These are phyloP conservation scores for Tricholoma saponaceum DNA, from an alignment of 768 basidiomycete genomes.

Conservation along the genomic window DNA sequence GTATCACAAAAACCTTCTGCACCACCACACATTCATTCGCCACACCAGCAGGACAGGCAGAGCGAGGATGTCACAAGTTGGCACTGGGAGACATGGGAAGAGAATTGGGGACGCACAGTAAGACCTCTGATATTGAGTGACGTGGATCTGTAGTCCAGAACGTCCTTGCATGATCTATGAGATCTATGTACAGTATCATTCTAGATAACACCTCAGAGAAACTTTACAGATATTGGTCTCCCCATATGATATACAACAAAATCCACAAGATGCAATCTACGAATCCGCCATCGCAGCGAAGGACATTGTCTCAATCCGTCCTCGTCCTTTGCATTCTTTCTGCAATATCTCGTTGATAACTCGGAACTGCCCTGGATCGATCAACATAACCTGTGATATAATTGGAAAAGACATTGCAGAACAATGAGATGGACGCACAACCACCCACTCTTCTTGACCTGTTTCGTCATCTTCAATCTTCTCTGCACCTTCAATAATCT, in stretches of 20 bases:
- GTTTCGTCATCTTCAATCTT: slow-evolving; percentile 82
- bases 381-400: slow-evolving; percentile 69
- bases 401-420: not conserved
- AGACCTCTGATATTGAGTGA: slow-evolving; percentile 47
- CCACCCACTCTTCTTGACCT: slow-evolving; percentile 76
- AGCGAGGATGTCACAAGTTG: slow-evolving; percentile 24
- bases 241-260: not conserved
- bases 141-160: slow-evolving; percentile 5
- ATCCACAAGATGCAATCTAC: slow-evolving; percentile 1
- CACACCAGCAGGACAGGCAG: slow-evolving; percentile 15
- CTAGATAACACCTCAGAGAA: not conserved
- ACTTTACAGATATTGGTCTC: not conserved
- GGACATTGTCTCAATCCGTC: slow-evolving; percentile 79
- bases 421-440: slow-evolving; percentile 47
- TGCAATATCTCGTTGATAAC: slow-evolving; percentile 86
- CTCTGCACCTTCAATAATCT: slow-evolving; percentile 70
- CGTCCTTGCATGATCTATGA: not conserved
- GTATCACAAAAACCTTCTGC: slow-evolving; percentile 23
- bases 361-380: slow-evolving; percentile 91
- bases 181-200: not conserved
- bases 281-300: slow-evolving; percentile 56
- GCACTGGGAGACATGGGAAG: slow-evolving; percentile 77
- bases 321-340: slow-evolving; percentile 86
- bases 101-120: slow-evolving; percentile 77
- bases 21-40: slow-evolving; percentile 16